A percentile compares a stretch with the other conserved stretches of the same genome.
Evolutionary conservation across 306 rosid species (phyloP).

Genomic region (Echinosophora koreensis): DNA sequence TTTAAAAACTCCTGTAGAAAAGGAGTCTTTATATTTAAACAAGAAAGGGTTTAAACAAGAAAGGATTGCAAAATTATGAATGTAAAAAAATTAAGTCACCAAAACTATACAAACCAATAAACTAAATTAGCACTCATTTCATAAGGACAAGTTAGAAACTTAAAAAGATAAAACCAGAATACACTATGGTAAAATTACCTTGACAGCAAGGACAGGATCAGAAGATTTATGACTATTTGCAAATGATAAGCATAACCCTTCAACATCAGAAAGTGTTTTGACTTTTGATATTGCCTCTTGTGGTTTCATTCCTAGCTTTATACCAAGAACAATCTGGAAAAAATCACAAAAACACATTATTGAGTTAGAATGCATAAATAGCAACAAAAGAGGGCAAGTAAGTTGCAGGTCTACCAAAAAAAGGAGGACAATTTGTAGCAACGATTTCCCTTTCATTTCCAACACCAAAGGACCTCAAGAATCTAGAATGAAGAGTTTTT

Average conservation of each 20-base stretch:
- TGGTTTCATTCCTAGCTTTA: constrained; percentile 87
- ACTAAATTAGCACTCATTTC: background rate
- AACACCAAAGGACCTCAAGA: background rate
- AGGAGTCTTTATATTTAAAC: background rate
- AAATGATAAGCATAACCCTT: constrained; percentile 67
- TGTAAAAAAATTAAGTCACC: background rate
- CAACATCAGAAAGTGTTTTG: constrained; percentile 74
- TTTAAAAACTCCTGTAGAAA: constrained; percentile 63
- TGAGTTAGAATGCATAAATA: constrained; percentile 32
- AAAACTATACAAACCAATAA: background rate
- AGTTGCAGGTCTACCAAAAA: constrained; percentile 28
- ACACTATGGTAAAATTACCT: constrained; percentile 50
- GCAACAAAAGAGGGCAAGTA: background rate
- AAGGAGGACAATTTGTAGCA: background rate
- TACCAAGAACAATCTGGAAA: constrained; percentile 81
- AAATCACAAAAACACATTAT: constrained; percentile 1
- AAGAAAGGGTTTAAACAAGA: constrained; percentile 11
- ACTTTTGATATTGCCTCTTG: constrained; percentile 66
- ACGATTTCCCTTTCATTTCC: background rate
- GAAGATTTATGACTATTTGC: constrained; percentile 58
- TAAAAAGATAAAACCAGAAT: background rate
- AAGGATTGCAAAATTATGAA: background rate
- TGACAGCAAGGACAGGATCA: constrained; percentile 68
- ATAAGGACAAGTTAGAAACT: background rate
- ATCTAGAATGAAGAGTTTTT: constrained; percentile 1